Conservation (phyloP, 768 basidiomycete species). For the Terana coerulea region DNA sequence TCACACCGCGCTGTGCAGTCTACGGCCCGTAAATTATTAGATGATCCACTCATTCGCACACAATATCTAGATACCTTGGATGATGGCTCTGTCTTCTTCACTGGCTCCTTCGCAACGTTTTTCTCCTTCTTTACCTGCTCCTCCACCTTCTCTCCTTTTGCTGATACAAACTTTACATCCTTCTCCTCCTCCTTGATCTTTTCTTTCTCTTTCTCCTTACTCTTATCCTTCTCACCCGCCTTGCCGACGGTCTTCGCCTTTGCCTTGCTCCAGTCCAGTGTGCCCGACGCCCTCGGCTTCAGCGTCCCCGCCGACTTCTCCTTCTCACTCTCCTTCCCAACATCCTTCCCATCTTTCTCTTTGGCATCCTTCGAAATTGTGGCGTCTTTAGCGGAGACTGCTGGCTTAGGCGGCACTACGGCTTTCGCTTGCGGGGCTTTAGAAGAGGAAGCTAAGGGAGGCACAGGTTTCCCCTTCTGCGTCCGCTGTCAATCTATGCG, state of each 20-base stretch:
- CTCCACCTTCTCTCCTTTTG: slow-evolving; percentile 16
- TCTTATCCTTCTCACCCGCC: slow-evolving; percentile 11
- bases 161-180: too few species aligned
- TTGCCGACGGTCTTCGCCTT: slow-evolving; percentile 40
- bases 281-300: slow-evolving; percentile 40
- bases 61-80: slow-evolving; percentile 6
- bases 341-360: slow-evolving; percentile 14
- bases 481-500: not conserved
- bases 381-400: slow-evolving; percentile 4
- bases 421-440: slow-evolving; percentile 8
- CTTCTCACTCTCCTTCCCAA: not conserved
- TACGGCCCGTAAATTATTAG: not conserved
- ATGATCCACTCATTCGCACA: not conserved
- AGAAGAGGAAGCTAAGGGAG: slow-evolving; percentile 12
- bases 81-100: not conserved
- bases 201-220: slow-evolving; percentile 15
- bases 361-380: slow-evolving; percentile 20
- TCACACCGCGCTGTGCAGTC: slow-evolving; percentile 24
- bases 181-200: slow-evolving; percentile 10
- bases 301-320: slow-evolving; percentile 13
- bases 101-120: slow-evolving; percentile 15
- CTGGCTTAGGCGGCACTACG: slow-evolving; percentile 6
- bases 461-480: slow-evolving; percentile 18
- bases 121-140: slow-evolving; percentile 15
- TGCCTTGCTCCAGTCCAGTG: slow-evolving; percentile 61